Conservation (phyloP, 1,284 basidiomycete species). For the Garcileccinum viscosum region DNA sequence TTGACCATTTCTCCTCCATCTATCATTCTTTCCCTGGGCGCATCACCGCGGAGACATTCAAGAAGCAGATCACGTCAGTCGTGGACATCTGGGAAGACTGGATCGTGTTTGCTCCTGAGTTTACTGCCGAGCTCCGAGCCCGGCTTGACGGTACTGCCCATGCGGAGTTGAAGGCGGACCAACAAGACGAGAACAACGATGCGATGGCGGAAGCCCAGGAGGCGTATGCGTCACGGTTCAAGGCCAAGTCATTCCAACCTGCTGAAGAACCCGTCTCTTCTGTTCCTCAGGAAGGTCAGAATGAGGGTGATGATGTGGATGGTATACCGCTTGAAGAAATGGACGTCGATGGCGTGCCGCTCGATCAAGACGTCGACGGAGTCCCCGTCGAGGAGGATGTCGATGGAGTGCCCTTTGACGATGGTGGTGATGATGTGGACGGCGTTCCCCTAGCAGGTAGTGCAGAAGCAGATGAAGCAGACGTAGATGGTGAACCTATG, state of each 20-base stretch:
- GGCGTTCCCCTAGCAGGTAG: constrained; percentile 37
- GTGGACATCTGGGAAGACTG: constrained; percentile 96
- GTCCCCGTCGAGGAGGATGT: constrained; percentile 42
- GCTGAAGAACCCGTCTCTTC: constrained; percentile 51
- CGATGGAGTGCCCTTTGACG: constrained; percentile 38
- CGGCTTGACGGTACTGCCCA: constrained; percentile 69
- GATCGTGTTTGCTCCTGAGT: constrained; percentile 90
- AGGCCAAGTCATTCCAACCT: constrained; percentile 76
- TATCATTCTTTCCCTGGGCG: constrained; percentile 91
- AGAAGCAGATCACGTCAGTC: constrained; percentile 84
- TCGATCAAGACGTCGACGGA: constrained; percentile 53
- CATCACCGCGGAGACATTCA: constrained; percentile 93
- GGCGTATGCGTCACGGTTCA: constrained; percentile 70
- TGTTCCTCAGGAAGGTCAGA: constrained; percentile 42
- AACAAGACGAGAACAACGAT: constrained; percentile 41
- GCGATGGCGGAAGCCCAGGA: constrained; percentile 37
- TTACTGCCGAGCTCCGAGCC: constrained; percentile 72
- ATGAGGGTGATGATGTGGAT: constrained; percentile 47
- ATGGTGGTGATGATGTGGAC: constrained; percentile 38
- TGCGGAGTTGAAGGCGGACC: constrained; percentile 38
- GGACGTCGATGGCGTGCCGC: constrained; percentile 47
- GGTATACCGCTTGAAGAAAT: constrained; percentile 46
- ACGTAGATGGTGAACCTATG: constrained; percentile 41
- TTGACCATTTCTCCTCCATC: constrained; percentile 92
- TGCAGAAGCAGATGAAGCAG: constrained; percentile 22